Conservation (phyloP, 148 eudicot species). For the Euryodendron excelsum region DNA sequence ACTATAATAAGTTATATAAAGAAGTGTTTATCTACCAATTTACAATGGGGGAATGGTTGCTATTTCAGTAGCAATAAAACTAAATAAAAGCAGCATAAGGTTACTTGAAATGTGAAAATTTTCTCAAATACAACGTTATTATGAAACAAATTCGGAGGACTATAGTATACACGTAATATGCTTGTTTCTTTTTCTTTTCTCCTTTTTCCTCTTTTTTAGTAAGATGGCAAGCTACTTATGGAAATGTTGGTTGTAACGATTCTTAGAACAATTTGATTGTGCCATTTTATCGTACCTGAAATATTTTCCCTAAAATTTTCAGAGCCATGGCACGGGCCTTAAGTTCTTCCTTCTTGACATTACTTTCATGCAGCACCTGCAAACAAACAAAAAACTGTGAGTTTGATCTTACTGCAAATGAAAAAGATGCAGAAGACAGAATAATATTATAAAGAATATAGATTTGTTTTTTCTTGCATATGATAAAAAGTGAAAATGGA, state of each 20-base stretch:
- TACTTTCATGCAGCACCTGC: constrained; percentile 78
- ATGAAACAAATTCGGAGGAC: too few species aligned
- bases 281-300: constrained; percentile 55
- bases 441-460: neutral
- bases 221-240: neutral
- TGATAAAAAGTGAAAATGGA: neutral
- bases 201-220: too few species aligned
- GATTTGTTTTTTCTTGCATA: neutral
- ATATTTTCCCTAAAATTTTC: constrained; percentile 68
- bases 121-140: too few species aligned
- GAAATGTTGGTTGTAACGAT: neutral
- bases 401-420: neutral
- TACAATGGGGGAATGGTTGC: too few species aligned
- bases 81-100: too few species aligned
- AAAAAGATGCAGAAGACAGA: neutral
- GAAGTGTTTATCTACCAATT: neutral
- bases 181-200: neutral
- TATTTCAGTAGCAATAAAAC: too few species aligned
- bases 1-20: too few species aligned
- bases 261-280: neutral
- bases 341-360: constrained; percentile 77
- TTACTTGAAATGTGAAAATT: neutral
- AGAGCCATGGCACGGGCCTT: constrained; percentile 71
- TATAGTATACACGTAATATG: too few species aligned
- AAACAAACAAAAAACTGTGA: constrained; percentile 12